Base-by-base conservation (phyloP, 2,329 filamentous ascomycete genomes). In the Xenosphaeropsis pyriputrescens region DNA sequence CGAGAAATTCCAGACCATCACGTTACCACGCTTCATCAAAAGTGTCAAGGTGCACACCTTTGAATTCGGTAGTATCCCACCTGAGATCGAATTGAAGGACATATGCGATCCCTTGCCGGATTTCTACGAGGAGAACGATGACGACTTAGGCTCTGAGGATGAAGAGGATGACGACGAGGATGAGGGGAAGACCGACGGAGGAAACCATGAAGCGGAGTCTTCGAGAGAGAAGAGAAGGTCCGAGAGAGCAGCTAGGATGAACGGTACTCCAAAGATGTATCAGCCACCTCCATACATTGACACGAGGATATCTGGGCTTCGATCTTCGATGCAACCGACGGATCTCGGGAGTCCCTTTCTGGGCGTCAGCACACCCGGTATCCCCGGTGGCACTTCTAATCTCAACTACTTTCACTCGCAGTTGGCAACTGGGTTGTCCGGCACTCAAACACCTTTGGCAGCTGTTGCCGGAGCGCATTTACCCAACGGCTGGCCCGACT, bases 1-100 rank as follows among this genome's bases (percentile, higher is more conserved):
- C 61, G 80, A 85, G 55, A 91, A 88, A 53, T 98, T 98, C 61
- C 91, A 98, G 62, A 77, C 85, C 43, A 79, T 96, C 45, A 73
- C 81, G 18, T 71, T 98, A 34, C 91, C 91, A 41, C 83, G 86
- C 52, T 95, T 98, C 69, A 95, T 98, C 61, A 88, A 91, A 54
- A 91, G 86, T 18, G 91, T 98, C 50, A 81, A 85, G 39, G 88
- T 95, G 31, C 88, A 95, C 57, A 79, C 84, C 43, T 98, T 98
- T 60, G 79, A 89, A 45, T 95, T 98, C 57, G 91, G 91, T 35
- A 75, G 68, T 18, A 76, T 89, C 36, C 69, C 83, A 30, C 91
- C 91, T 2, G 73, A 83, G 48, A 72, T 98, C 32, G 85, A 93
- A 54, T 79, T 98, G 51, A 96, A 95, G 61, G 91, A 96, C 57